Conservation (phyloP, 176 grass and related monocot species). For the Leersia perrieri region DNA sequence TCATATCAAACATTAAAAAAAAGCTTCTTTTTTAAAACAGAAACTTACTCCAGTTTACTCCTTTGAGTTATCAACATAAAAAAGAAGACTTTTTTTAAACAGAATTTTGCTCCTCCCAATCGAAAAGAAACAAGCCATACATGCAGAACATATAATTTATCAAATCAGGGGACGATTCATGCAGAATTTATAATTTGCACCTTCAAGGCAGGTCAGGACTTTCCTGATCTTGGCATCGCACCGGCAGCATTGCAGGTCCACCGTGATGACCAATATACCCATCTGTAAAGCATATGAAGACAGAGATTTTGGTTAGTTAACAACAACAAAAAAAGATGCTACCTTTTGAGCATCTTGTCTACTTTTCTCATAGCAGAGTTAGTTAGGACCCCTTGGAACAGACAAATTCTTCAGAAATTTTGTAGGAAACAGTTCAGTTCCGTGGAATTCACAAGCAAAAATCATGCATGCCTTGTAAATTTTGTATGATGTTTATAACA, state of each 20-base stretch:
- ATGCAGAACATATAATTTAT: not conserved
- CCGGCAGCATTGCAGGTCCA: slow-evolving; percentile 24
- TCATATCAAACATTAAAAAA: not conserved
- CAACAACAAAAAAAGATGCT: not conserved
- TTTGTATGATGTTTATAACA: not conserved
- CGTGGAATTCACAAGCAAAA: not conserved
- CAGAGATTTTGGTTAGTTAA: not conserved
- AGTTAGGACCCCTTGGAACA: not conserved
- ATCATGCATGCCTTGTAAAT: not conserved
- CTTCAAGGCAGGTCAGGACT: slow-evolving; percentile 28
- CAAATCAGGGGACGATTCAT: not conserved
- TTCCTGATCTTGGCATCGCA: slow-evolving; percentile 26
- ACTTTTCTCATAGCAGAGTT: not conserved
- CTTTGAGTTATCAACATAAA: no score
- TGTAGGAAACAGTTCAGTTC: no score
- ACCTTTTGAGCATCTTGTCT: not conserved
- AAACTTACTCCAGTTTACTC: no score
- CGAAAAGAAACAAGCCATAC: not conserved
- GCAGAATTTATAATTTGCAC: slow-evolving; percentile 1
- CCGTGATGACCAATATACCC: slow-evolving; percentile 27
- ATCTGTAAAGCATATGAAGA: slow-evolving; percentile 1
- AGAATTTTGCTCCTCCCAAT: no score
- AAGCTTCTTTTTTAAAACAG: not conserved
- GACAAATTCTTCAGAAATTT: not conserved
- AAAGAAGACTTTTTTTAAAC: no score